Conservation (phyloP, 768 basidiomycete genomes). For the Tylopilus balloui region DNA sequence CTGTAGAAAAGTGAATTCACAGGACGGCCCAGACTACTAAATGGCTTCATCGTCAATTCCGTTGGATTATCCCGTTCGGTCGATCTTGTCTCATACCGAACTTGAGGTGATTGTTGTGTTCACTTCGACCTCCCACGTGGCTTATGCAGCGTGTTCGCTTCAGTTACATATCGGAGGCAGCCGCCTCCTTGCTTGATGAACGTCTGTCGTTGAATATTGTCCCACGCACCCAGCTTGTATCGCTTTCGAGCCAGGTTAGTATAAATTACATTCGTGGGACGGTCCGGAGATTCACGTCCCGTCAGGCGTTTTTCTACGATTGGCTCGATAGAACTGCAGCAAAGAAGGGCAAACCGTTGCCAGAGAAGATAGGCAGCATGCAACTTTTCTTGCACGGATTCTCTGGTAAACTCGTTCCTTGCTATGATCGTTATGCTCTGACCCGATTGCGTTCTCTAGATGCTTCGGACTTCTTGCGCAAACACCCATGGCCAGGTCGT, state of each 20-base stretch:
- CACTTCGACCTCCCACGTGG: background rate
- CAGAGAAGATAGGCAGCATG: constrained; percentile 88
- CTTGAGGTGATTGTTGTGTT: constrained; percentile 50
- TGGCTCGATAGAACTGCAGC: constrained; percentile 80
- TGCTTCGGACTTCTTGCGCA: constrained; percentile 81
- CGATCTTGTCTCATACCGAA: constrained; percentile 87
- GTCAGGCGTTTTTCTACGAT: constrained; percentile 85
- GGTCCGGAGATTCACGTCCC: constrained; percentile 1
- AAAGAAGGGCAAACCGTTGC: constrained; percentile 79
- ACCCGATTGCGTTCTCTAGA: constrained; percentile 40
- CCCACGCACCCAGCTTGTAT: constrained; percentile 79
- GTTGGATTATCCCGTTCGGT: constrained; percentile 89
- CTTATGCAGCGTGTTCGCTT: background rate
- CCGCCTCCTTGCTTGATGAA: constrained; percentile 77
- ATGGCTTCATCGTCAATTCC: constrained; percentile 85
- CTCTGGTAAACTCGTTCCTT: constrained; percentile 43
- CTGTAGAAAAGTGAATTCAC: constrained; percentile 2
- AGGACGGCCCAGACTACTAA: constrained; percentile 62
- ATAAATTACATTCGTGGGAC: background rate
- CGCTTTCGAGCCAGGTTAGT: constrained; percentile 65
- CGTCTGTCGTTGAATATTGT: constrained; percentile 76
- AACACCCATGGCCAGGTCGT: constrained; percentile 85
- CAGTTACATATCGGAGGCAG: constrained; percentile 87
- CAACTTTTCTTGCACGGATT: constrained; percentile 86
- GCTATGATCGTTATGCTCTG: background rate